Base-by-base conservation (phyloP, 371 early-diverging fungal genomes). In the Syncephalis fuscata region DNA sequence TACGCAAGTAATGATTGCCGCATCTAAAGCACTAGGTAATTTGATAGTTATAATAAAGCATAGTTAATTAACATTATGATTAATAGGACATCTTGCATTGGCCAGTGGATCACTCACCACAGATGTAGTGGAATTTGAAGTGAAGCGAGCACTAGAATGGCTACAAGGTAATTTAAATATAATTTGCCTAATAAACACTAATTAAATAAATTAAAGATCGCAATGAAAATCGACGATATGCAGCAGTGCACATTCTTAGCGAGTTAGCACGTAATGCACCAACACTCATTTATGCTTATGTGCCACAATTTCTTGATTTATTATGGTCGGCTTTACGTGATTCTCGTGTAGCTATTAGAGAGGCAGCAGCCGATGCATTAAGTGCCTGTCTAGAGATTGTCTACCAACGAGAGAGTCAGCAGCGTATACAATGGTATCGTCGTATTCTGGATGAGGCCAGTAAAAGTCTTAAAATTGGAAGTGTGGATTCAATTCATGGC, bases 241-340 rank as follows among this genome's bases (percentile, higher is more conserved):
- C 93, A 2, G 88, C 95, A 38, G 87, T 92, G 5, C 63, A 88
- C 4, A 76, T 97, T 1, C 60, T 97, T 5, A 73, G 79, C 17
- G 90, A 86, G 53, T 65, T 93, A 15, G 83, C 87, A 11, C 60
- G 70, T 26, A 86, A 80, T 49, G 83, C 90, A 1, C 88, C 92
- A 20, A 85, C 88, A 16, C 59, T 89, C 20, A 78, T 94, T 24
- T 90, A 86, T 58, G 71, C 79, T 2, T 85, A 83, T 57, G 80
- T 91, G 2, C 69, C 76, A 11, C 82, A 86, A 44, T 86, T 93
- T 32, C 65, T 97, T 15, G 88, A 92, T 4, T 60, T 81, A 27
- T 76, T 95, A 17, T 89, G 92, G 91, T 65, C 79, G 10, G 88
- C 87, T 3, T 62, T 95, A 48, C 65, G 87, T 20, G 96, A 97